These are phyloP conservation scores for Kodamaea leandrae DNA, from an alignment of 805 yeast species.

Conservation along the genomic window DNA sequence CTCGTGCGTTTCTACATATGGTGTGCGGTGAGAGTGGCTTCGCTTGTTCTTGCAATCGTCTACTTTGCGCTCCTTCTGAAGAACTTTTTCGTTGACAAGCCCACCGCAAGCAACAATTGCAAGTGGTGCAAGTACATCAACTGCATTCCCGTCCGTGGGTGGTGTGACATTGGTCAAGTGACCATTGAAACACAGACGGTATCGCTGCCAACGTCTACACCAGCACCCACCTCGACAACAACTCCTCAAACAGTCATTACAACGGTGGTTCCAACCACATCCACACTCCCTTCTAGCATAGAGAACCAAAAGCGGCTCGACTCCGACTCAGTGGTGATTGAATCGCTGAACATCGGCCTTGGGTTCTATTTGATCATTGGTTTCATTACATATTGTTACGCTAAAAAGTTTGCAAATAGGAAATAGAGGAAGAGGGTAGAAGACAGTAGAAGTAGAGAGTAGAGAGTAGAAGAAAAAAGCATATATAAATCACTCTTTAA, in stretches of 20 bases:
- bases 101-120: conserved; percentile 39
- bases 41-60: conserved; percentile 45
- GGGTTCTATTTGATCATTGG: conserved; percentile 20
- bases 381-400: conserved; percentile 18
- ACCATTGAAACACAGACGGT: conserved; percentile 18
- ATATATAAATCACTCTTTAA: too few relatives aligned
- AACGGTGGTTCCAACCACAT: conserved; percentile 11
- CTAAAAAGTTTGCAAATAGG: conserved; percentile 10
- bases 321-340: neutral
- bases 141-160: conserved; percentile 66
- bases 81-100: conserved; percentile 42
- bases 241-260: conserved; percentile 4
- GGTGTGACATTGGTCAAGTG: conserved; percentile 57
- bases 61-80: conserved; percentile 49
- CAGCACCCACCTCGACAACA: conserved; percentile 7
- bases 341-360: conserved; percentile 14
- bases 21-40: conserved; percentile 46
- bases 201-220: conserved; percentile 2
- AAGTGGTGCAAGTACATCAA: conserved; percentile 72
- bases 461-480: neutral
- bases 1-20: conserved; percentile 45
- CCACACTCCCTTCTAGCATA: conserved; percentile 22
- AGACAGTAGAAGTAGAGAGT: neutral
- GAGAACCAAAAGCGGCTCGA: conserved; percentile 12
- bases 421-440: neutral